Base-by-base conservation (phyloP, 257 asterid genomes). In the Vinca minor region DNA sequence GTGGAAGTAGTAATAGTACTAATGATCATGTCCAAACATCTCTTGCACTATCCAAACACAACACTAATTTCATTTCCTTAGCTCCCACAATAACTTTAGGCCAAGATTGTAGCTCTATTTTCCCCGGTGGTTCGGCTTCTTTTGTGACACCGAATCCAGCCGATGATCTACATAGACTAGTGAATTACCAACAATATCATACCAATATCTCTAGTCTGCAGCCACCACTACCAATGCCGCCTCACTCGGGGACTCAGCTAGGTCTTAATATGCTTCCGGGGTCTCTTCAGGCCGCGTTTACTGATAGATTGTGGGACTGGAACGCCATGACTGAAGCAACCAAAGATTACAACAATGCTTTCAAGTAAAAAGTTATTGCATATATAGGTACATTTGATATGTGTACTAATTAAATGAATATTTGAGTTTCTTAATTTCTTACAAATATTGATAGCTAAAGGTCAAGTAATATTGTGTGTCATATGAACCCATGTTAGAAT, bases 261-360 rank as follows among this genome's bases (percentile, higher is more conserved):
- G n/a, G n/a, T n/a, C 41, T n/a, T n/a, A n/a, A n/a, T n/a, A n/a
- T 61, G 67, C 65, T 70, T 1, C 79, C 83, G 29, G 82, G 79
- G 4, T 38, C 88, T 11, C 41, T 70, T 64, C 89, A 65, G 64
- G 76, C 73, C 4, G 71, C 74, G 29, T 82, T 77, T 57, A 39
- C 86, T 0, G 95, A 85, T 38, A 78, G 89, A 62, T 59, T 88
- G 76, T 92, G 98, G 98, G 98, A 88, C 39, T 91, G 98, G 98
- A 87, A 41, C 55, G 39, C 71, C 8, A 59, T 74, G 20, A 63
- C 69, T 5, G 74, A 74, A 28, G 74, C 59, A 58, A 69, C 58
- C 74, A 74, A 74, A 44, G 78, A 74, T 50, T 72, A 61, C 64
- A 64, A 64, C 41, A 55, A 55, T 10, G 41, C 75, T 21, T 71